Evolutionary conservation across 768 basidiomycete species (phyloP), one percentile per base, ranked within the genome.

Genomic region (Calocybe gangraenosa): DNA sequence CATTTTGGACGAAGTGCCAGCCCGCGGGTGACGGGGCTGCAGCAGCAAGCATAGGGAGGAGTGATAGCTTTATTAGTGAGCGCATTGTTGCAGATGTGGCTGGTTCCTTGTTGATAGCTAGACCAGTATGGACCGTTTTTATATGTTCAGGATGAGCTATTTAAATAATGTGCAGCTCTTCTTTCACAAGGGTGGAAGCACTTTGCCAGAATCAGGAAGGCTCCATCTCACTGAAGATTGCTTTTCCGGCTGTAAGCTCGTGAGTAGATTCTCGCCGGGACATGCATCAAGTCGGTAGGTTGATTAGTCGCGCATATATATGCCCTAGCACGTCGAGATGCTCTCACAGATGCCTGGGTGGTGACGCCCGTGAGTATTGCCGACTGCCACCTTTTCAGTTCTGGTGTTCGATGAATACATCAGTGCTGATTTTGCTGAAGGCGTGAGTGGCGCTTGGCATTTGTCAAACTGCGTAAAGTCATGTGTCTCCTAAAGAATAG

Each of bases 1-100:
- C 55, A 37, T 60, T 58, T 42, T 60, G 51, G 15, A 59, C 47
- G 19, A 62, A 60, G 31, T 56, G 20, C 61, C 61, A 62, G 9
- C 48, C 50, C 7, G 45, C 32, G 31, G 34, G 36, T 7, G 32
- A 47, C 8, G 46, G 46, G 17, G 42, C 51, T 14, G 53, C 49
- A 22, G 42, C 31, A 7, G 34, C 17, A 18, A 35, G 34, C 8
- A 37, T 18, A 9, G 40, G 40, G 21, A 15, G 41, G 33, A 28
- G 37, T 13, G 37, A 37, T 17, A 40, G 32, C 4, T 21, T 18
- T 17, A 47, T 20, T 20, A 33, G 21, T 8, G 19, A 30, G 11
- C 39, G 36, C 45, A 47, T 47, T 30, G 40, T 47, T 40, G 40
- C 13, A 31, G 23, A 31, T 4, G 39, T 13, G 39, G 14, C 34